Evolutionary conservation across 2,329 filamentous ascomycete species (phyloP).

Genomic region (Ceratocystis papillata): DNA sequence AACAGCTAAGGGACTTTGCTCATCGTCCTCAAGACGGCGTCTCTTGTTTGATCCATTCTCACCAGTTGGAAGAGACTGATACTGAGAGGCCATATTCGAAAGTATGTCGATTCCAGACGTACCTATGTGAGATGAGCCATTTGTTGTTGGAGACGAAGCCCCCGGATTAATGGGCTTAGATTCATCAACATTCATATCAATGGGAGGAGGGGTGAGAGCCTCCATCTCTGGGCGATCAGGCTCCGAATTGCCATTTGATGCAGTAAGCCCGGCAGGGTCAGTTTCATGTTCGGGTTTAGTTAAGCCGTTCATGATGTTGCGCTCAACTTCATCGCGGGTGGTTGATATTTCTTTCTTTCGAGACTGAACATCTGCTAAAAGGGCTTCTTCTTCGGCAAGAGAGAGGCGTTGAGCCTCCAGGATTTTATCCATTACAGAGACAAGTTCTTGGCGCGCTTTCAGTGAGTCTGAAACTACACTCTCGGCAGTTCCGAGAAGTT

Average conservation of each 20-base stretch:
- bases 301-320: constrained; percentile 78
- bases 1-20: constrained; percentile 24
- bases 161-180: background rate
- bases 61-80: constrained; percentile 41
- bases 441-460: constrained; percentile 67
- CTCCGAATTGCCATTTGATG: constrained; percentile 34
- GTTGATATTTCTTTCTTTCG: constrained; percentile 63
- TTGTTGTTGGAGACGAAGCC: background rate
- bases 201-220: constrained; percentile 69
- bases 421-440: constrained; percentile 71
- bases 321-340: constrained; percentile 81
- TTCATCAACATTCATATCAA: constrained; percentile 31
- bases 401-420: constrained; percentile 61
- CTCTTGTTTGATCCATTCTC: constrained; percentile 48
- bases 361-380: constrained; percentile 52
- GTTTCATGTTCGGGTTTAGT: constrained; percentile 44
- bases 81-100: constrained; percentile 34
- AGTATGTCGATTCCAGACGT: background rate
- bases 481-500: constrained; percentile 77
- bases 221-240: constrained; percentile 71
- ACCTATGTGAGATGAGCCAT: background rate
- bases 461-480: constrained; percentile 81
- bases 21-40: constrained; percentile 41
- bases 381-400: constrained; percentile 57
- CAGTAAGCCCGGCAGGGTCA: background rate